Base-by-base conservation (phyloP, 1,284 basidiomycete genomes). In the Sporisorium reilianum region DNA sequence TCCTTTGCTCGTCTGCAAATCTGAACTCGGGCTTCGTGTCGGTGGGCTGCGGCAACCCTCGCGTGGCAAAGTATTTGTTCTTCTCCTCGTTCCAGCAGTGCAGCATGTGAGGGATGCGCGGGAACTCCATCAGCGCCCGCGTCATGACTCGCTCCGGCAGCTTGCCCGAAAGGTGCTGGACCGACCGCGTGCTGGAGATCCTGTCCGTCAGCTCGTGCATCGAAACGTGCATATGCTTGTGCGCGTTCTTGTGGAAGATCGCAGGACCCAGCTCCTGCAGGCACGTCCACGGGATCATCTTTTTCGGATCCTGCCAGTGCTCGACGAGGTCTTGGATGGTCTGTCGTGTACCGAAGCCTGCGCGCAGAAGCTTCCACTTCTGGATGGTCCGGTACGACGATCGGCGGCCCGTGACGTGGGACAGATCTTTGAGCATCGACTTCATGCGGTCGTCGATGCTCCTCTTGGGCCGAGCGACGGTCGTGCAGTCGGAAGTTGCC, bases 101-200 rank as follows among this genome's bases (percentile, higher is more conserved):
- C 36, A 73, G 38, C 70, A 73, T 73, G 53, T 73, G 70, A 10
- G 70, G 70, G 1, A 73, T 25, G 7, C 70, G 48, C 2, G 70
- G 70, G 22, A 73, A 68, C 49, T 73, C 70, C 70, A 73, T 73
- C 16, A 73, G 22, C 34, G 70, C 64, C 18, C 70, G 25, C 16
- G 59, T 54, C 20, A 67, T 38, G 14, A 61, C 57, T 6, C 60
- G 50, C 16, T 61, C 64, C 46, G 61, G 56, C 53, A 64, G n/a
- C 40, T 56, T 60, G 9, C 20, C 30, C 16, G 12, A 12, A 18
- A 73, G 36, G 40, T 57, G 51, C 40, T 50, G 45, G 3, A 64
- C 70, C 5, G 70, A 56, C 3, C 40, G 34, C 20, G 53, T 73
- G 42, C 28, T 58, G 10, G 60, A 49, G 20, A 67, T 57, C 25